Base-by-base conservation (phyloP, 2,329 filamentous ascomycete genomes). In the Cyphellophora attinorum region DNA sequence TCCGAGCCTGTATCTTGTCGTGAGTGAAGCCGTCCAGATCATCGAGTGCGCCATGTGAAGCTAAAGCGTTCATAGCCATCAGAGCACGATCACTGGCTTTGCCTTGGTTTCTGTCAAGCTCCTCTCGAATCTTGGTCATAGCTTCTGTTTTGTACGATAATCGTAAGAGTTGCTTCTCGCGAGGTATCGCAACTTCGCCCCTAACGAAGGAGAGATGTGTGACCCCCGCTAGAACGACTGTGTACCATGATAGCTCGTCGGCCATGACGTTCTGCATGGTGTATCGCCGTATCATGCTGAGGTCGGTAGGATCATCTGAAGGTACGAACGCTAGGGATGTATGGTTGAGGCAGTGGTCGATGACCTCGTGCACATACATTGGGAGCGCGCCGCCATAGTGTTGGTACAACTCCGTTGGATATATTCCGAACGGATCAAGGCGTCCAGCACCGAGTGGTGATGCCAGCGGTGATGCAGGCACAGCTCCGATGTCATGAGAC, bases 161-260 rank as follows among this genome's bases (percentile, higher is more conserved):
- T 4, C 33, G 27, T 11, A 39, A 19, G 6, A 30, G 23, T 3
- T 17, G 21, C 12, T 39, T 34, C 6, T 27, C 17, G 6, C 29
- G 27, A n/a, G 17, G 16, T n/a, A 15, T 18, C 8, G 32, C 29
- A 12, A 18, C 13, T 14, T 27, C 29, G 8, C 31, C 14, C 11
- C 25, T 32, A 32, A 29, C 19, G 19, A 21, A 39, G 5, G 37
- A 33, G 11, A 32, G 28, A 19, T 39, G 37, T 14, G 37, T 39
- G 19, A 33, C 37, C 16, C 37, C 37, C 12, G 37, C 37, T 12
- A 39, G 35, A n/a, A 39, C 32, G 13, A 39, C 32, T 11, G 37
- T 27, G 21, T 34, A 35, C 21, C 21, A 25, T 8, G 21, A 25
- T 8, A 25, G 21, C 8, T 8, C 21, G 21, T 25, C 21, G 21